Evolutionary conservation across 2,329 filamentous ascomycete species (phyloP).

Genomic region (Helotiales sp.): DNA sequence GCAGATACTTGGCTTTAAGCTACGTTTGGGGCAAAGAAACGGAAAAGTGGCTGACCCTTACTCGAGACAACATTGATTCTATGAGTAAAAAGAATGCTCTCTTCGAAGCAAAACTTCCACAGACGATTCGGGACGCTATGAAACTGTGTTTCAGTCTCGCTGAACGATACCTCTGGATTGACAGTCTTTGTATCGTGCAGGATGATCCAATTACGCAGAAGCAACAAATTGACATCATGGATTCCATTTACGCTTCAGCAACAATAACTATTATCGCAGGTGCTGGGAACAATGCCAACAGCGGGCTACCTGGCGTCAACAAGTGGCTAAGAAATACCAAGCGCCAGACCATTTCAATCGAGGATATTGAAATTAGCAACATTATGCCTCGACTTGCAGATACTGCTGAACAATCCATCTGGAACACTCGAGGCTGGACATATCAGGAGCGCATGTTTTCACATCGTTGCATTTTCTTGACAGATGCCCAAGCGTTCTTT

Average conservation of each 20-base stretch:
- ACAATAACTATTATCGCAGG: conserved; percentile 5
- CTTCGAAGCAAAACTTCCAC: not conserved
- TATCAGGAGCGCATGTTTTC: conserved; percentile 5
- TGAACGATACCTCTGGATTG: conserved; percentile 6
- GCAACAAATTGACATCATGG: conserved; percentile 10
- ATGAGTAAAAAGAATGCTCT: conserved; percentile 1
- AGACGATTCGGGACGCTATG: conserved; percentile 9
- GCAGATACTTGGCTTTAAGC: conserved; percentile 9
- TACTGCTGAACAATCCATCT: conserved; percentile 3
- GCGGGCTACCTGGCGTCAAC: conserved; percentile 6
- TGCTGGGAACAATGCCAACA: conserved; percentile 2
- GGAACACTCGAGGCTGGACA: conserved; percentile 10
- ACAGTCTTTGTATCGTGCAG: conserved; percentile 6
- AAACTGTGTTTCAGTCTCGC: conserved; percentile 2
- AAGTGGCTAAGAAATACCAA: not conserved
- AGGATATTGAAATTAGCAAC: conserved; percentile 11
- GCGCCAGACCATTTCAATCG: conserved; percentile 6
- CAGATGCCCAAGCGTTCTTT: conserved; percentile 5
- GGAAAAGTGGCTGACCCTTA: not conserved
- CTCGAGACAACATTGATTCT: not conserved
- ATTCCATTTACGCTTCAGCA: conserved; percentile 7
- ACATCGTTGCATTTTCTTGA: conserved; percentile 2
- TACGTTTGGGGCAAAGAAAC: conserved; percentile 11
- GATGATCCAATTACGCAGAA: conserved; percentile 2
- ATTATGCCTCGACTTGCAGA: conserved; percentile 3